These are phyloP conservation scores for Isoetes taiwanensis DNA, from an alignment of 75 land plant species.

Conservation along the genomic window DNA sequence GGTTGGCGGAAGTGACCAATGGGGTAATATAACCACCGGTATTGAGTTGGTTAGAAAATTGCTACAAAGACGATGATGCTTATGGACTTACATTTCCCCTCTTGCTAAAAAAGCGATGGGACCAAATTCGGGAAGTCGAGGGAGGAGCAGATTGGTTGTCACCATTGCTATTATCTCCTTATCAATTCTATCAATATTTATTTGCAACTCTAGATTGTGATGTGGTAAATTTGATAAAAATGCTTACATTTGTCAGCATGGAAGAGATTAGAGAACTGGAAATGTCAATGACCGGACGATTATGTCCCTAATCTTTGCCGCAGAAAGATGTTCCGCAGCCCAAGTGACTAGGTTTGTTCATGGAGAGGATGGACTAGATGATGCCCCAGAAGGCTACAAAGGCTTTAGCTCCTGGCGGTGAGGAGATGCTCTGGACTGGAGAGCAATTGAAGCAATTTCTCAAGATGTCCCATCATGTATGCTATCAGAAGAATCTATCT, in stretches of 20 bases:
- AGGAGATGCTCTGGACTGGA: constrained; percentile 62
- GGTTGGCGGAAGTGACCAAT: constrained; percentile 98
- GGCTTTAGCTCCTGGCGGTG: constrained; percentile 93
- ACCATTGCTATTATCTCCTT: constrained; percentile 62
- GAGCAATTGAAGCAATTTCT: constrained; percentile 63
- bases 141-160: constrained; percentile 94
- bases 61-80: constrained; percentile 61
- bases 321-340: constrained; percentile 69
- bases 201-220: constrained; percentile 79
- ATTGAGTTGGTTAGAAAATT: constrained; percentile 74
- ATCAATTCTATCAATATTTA: constrained; percentile 88
- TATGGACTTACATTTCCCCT: constrained; percentile 93
- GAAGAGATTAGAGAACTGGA: constrained; percentile 62
- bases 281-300: constrained; percentile 43
- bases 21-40: constrained; percentile 99
- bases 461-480: constrained; percentile 78
- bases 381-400: constrained; percentile 85
- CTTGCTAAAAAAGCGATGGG: constrained; percentile 86
- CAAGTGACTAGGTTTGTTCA: constrained; percentile 93
- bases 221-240: constrained; percentile 68
- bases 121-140: constrained; percentile 97
- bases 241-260: constrained; percentile 66
- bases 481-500: constrained; percentile 36
- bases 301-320: constrained; percentile 77
- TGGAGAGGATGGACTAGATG: constrained; percentile 65